phyloP scores from a whole-genome alignment of 164 flowering plant species.

The Litsea cubeba region DNA sequence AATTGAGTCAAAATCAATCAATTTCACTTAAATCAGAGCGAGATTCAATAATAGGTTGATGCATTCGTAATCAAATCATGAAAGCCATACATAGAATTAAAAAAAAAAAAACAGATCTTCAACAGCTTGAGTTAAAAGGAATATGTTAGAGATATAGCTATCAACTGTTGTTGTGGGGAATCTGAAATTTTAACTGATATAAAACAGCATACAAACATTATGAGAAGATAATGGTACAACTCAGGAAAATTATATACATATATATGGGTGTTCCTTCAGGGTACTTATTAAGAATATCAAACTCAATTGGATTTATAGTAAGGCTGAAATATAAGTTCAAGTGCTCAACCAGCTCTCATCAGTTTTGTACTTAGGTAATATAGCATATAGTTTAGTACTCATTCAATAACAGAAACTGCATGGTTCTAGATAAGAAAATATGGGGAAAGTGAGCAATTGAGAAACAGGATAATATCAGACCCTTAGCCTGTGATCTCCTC shows the following conservation, averaged over 20 bases:
- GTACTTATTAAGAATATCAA: not conserved
- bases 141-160: not conserved
- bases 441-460: not conserved
- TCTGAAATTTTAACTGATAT: not conserved
- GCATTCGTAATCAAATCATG: too few relatives aligned
- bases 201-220: not conserved
- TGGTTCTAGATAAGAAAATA: not conserved
- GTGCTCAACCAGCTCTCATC: not conserved
- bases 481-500: constrained; percentile 86
- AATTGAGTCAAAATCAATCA: not conserved
- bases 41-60: too few relatives aligned
- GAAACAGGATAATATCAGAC: constrained; percentile 25
- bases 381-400: not conserved
- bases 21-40: too few relatives aligned
- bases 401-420: not conserved
- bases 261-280: too few relatives aligned
- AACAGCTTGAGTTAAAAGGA: not conserved
- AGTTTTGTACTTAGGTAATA: not conserved
- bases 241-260: too few relatives aligned
- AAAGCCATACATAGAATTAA: not conserved
- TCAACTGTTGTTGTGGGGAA: not conserved
- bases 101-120: not conserved
- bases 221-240: not conserved
- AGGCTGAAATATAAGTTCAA: not conserved
- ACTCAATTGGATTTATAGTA: not conserved